Evolutionary conservation across 2,329 filamentous ascomycete genomes (phyloP), one percentile per base, ranked within the genome.

Genomic region (Ceratocystis ficicola): DNA sequence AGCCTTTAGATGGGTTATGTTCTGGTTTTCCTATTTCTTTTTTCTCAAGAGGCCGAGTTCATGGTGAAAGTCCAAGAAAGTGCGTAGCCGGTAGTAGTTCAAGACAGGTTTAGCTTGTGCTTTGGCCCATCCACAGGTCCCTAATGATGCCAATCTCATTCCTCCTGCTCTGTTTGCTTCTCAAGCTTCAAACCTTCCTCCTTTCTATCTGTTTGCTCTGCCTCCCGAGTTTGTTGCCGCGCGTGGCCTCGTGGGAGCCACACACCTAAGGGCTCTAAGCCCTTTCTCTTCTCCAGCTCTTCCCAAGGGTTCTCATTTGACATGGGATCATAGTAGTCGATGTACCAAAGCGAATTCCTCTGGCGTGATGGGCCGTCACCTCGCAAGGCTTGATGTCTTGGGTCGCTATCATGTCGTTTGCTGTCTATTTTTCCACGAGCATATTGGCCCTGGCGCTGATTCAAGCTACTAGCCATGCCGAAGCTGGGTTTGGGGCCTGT

Each of bases 301-400:
- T 79, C 81, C 88, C 88, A 92, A 0, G 88, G 88, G 72, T 92
- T 89, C 72, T 86, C 80, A 70, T 89, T 83, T 68, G 86, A 88
- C 67, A 78, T 80, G 0, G 83, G 81, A 67, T 89, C 82, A 73
- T 90, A 91, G 73, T 88, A 89, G 44, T 79, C 84, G 48, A 80
- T 76, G 74, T 86, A 88, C 77, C 86, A 89, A 1, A 74, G 75
- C 67, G 66, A 66, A 25, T 68, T 63, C 44, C 63, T 55, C 32
- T 67, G 36, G 15, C 65, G 63, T 64, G 30, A 50, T 68, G 67
- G 3, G 65, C 59, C 22, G 6, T 64, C 32, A 3, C 59, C 36
- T 36, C 12, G 32, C 0, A 17, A 22, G 44, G 22, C 61, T 25
- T 63, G 44, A n/a, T 63, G 61, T n/a, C 28, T 57, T n/a, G 25